Conservation (phyloP, 495 filamentous ascomycete species). For the Tetracladium setigerum region DNA sequence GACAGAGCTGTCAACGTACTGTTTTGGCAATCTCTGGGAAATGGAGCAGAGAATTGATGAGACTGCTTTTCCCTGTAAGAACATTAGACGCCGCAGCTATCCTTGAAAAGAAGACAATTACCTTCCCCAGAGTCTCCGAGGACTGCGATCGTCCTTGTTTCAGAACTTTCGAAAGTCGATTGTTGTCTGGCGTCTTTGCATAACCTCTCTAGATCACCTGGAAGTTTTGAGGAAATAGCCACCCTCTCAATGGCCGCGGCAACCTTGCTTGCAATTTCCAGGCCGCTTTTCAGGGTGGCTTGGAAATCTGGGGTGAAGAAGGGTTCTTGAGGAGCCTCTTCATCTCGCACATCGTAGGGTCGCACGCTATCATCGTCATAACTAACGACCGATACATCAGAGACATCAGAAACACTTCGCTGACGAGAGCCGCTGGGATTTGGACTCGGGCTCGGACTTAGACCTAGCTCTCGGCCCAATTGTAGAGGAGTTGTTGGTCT, state of each 20-base stretch:
- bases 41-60: conserved; percentile 23
- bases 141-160: conserved; percentile 20
- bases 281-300: conserved; percentile 3
- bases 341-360: conserved; percentile 8
- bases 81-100: neutral
- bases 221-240: neutral
- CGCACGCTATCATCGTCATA: neutral
- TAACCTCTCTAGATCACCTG: conserved; percentile 5
- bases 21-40: conserved; percentile 22
- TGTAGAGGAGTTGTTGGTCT: neutral
- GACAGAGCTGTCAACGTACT: conserved; percentile 8
- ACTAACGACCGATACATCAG: conserved; percentile 6
- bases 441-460: neutral
- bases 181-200: conserved; percentile 6
- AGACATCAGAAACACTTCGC: conserved; percentile 8
- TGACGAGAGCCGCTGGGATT: neutral
- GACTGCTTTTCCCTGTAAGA: conserved; percentile 21
- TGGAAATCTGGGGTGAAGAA: conserved; percentile 10
- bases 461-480: neutral
- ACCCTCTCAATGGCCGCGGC: conserved; percentile 6
- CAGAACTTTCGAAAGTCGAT: conserved; percentile 10
- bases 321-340: conserved; percentile 10
- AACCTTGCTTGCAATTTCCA: conserved; percentile 7
- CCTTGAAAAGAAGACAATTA: neutral
- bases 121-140: conserved; percentile 18